Evolutionary conservation across 495 filamentous ascomycete genomes (phyloP), one percentile per base, ranked within the genome.

Genomic region (Aspergillus sclerotioniger): DNA sequence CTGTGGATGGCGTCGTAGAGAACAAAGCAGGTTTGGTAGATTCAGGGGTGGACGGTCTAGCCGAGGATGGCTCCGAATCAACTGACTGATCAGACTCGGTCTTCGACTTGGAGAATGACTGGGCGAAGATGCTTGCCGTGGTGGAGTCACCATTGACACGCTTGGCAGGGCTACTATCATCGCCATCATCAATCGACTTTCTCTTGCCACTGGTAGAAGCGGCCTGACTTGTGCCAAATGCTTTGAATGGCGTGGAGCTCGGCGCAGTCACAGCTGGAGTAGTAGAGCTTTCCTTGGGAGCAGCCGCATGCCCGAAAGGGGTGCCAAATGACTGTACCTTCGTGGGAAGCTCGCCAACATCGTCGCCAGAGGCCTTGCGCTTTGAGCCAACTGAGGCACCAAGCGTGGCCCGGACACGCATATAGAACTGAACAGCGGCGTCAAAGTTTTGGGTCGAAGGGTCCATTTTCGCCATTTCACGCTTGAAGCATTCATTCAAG

Each of bases 71-170:
- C n/a, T n/a, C 41, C 31, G 57, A 13, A 25, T 58, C 44, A 8
- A 53, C 33, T 3, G 59, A 8, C 13, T 64, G 21, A 9, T 37
- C 54, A 49, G 62, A 53, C 7, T 63, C 62, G 13, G 69, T 54
- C 21, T 60, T 62, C 1, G 73, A 71, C 7, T 67, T 63, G 3
- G 73, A 76, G 39, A 77, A 77, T 10, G 76, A 74, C 54, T 72
- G 67, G n/a, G 75, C 74, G 35, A 79, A 79, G 17, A 76, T 68
- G 51, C 39, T 72, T 3, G 72, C 67, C 16, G 75, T 78, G 3
- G 66, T 62, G 16, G 76, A 75, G 20, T 64, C 62, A n/a, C 64
- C 64, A 29, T 57, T 50, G 17, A 54, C 57, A 25, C 64, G 66
- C 46, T 71, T 71, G 17, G 54, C 21, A 45, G 64, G 55, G 33